phyloP scores from a whole-genome alignment of 306 rosid species.

The Pyrus pyrifolia region DNA sequence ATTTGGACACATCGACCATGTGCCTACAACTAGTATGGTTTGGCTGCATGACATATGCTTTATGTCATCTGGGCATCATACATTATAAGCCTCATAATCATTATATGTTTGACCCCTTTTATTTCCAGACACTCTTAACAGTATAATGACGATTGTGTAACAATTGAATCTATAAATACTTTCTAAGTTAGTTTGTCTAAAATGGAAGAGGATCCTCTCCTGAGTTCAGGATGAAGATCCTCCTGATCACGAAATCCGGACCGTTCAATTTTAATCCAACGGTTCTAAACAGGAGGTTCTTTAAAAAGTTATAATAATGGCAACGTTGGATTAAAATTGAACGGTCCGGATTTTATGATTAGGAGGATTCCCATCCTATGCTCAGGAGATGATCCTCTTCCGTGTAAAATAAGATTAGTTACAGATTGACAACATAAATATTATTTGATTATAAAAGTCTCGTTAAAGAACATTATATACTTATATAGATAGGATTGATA shows the following conservation, averaged over 20 bases:
- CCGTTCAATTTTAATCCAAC: too few relatives aligned
- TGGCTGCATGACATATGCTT: slow-evolving; percentile 18
- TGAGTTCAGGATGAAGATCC: too few relatives aligned
- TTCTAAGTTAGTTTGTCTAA: neutral
- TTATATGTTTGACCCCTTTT: too few relatives aligned
- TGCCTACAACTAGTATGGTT: neutral
- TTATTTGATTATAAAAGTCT: neutral
- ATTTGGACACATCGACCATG: neutral
- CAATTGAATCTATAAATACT: neutral
- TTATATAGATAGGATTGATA: neutral
- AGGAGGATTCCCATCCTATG: too few relatives aligned
- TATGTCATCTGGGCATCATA: slow-evolving; percentile 14
- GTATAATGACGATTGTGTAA: neutral
- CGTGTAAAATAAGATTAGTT: too few relatives aligned
- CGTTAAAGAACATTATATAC: neutral
- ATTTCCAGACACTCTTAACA: neutral
- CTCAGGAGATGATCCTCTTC: too few relatives aligned
- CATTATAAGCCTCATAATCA: neutral
- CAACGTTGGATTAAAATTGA: too few relatives aligned
- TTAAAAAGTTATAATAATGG: too few relatives aligned
- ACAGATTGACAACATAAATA: neutral
- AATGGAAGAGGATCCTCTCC: too few relatives aligned
- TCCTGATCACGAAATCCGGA: too few relatives aligned
- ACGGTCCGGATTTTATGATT: too few relatives aligned
- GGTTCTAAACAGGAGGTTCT: too few relatives aligned